phyloP scores from a whole-genome alignment of 495 filamentous ascomycete genomes.

The Aspergillus asperescens region DNA sequence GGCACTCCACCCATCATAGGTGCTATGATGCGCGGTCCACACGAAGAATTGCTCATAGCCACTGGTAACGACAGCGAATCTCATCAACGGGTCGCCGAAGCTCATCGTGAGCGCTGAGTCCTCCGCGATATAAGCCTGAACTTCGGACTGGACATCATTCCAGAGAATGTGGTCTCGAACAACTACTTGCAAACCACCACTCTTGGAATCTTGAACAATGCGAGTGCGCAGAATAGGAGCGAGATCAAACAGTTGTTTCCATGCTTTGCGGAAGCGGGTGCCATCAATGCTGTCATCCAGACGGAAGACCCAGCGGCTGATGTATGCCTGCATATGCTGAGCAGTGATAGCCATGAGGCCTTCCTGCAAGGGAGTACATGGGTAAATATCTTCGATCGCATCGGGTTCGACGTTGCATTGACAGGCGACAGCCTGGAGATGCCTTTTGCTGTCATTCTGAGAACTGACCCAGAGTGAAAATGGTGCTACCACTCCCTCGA shows the following conservation, averaged over 20 bases:
- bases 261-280: constrained; percentile 35
- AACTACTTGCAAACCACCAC: constrained; percentile 39
- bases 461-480: not conserved
- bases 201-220: constrained; percentile 23
- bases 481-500: not conserved
- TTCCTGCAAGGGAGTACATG: constrained; percentile 58
- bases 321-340: constrained; percentile 23
- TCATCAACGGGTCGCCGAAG: constrained; percentile 11
- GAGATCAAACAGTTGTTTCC: constrained; percentile 28
- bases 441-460: not conserved
- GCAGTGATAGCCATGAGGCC: constrained; percentile 50
- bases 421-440: constrained; percentile 11
- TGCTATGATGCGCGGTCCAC: constrained; percentile 53
- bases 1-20: constrained; percentile 59
- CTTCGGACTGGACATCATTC: constrained; percentile 16
- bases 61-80: constrained; percentile 35
- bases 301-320: constrained; percentile 30
- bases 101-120: not conserved
- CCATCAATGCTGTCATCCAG: constrained; percentile 30
- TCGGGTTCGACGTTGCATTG: constrained; percentile 11
- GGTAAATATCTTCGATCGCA: constrained; percentile 47
- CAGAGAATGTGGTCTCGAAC: constrained; percentile 32
- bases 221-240: constrained; percentile 33
- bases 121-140: constrained; percentile 11
- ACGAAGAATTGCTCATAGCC: constrained; percentile 32